Percentiles rank a stretch among this genome's conserved stretches.
phyloP scores from a whole-genome alignment of 129 eudicot species.

The Calendula officinalis region DNA sequence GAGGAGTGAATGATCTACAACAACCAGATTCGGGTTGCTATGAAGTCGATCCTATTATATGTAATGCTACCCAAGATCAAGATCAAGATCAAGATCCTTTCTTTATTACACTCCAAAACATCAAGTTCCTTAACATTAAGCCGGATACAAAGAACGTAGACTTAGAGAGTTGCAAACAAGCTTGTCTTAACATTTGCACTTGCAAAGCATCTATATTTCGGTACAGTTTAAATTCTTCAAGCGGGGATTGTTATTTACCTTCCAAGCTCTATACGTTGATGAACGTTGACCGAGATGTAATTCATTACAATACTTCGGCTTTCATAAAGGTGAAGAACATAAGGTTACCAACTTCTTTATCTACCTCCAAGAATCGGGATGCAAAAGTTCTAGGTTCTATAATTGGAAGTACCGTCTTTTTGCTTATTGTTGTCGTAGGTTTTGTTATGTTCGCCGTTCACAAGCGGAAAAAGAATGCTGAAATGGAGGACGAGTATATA shows the following conservation, averaged over 20 bases:
- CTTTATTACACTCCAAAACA: slow-evolving; percentile 19
- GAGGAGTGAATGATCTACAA: not conserved
- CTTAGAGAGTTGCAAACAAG: slow-evolving; percentile 36
- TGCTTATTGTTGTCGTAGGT: not conserved
- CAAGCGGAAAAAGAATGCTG: slow-evolving; percentile 3
- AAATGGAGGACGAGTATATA: slow-evolving; percentile 27
- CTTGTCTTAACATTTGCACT: slow-evolving; percentile 36
- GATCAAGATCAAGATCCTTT: slow-evolving; percentile 1
- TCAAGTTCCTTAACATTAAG: slow-evolving; percentile 1
- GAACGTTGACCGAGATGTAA: not conserved
- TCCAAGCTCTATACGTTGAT: slow-evolving; percentile 30
- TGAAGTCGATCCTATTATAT: slow-evolving; percentile 14
- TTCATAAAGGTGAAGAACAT: slow-evolving; percentile 31
- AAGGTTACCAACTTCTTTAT: not conserved
- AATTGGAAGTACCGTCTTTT: slow-evolving; percentile 2
- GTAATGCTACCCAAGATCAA: slow-evolving; percentile 19
- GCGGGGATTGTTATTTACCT: slow-evolving; percentile 18
- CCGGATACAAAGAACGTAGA: not conserved
- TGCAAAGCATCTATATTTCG: slow-evolving; percentile 43
- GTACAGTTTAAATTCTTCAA: not conserved
- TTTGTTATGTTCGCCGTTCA: not conserved
- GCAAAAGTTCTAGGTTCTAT: slow-evolving; percentile 20
- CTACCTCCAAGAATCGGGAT: not conserved
- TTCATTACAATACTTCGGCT: not conserved
- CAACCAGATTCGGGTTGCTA: slow-evolving; percentile 30